Base-by-base conservation (phyloP, 176 grass and related monocot genomes). In the Tuctoria greenei region DNA sequence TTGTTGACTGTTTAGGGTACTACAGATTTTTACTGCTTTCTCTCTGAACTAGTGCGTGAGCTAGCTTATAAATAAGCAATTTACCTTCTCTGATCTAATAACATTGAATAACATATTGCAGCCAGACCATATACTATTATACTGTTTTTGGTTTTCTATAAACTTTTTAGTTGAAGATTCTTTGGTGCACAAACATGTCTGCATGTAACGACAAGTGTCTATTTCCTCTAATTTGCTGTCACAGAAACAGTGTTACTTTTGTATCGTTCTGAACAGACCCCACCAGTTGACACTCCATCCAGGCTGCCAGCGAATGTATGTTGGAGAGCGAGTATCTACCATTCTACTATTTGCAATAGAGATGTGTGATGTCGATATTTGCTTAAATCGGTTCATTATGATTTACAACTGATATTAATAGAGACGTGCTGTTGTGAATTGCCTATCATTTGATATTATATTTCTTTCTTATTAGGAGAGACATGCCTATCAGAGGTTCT, bases 241-340 rank as follows among this genome's bases (percentile, higher is more conserved):
- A 58, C 61, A n/a, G n/a, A n/a, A n/a, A n/a, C n/a, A 69, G 25
- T 88, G 39, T 21, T 52, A 81, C 47, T 69, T 74, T 38, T 82
- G 18, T 73, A 64, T 83, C 28, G 18, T 49, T 44, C 39, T 81
- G 60, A 64, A 82, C 47, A 10, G 56, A 76, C 40, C 44, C 18
- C 16, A 71, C 49, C 28, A 79, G 20, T 73, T 76, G 57, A 73
- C 51, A 42, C 61, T 71, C 61, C 39, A 74, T 75, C 84, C 64
- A 61, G 77, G 66, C 72, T 79, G 82, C 13, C 82, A 75, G 67
- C 75, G 55, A 66, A 81, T 81, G 82, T 77, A 36, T 73, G 47
- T 78, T 74, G 60, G 36, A 71, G 67, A 45, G 82, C 60, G 64
- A 15, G 74, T 83, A 82, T 83, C 40, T 71, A 77, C 46, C 70